Percentiles rank a stretch among this genome's conserved stretches.
Conservation (phyloP, 2,329 filamentous ascomycete species). For the Septoria petroselini region DNA sequence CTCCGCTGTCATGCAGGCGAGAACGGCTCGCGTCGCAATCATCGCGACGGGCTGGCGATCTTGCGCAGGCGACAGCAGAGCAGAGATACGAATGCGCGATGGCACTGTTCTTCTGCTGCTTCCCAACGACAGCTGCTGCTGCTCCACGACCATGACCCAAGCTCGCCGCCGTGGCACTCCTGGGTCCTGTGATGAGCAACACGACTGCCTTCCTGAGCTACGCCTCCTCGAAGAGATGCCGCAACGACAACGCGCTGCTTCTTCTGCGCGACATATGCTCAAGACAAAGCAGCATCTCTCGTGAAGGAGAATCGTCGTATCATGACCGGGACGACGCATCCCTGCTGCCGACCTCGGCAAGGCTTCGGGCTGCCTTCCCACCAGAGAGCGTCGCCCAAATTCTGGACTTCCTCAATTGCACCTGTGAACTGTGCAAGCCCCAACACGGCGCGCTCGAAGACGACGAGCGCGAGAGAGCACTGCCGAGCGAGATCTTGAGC, state of each 20-base stretch:
- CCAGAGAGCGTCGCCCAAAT: background rate
- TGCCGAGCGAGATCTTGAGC: background rate
- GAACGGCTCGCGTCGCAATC: background rate
- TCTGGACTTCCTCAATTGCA: slow-evolving; percentile 2
- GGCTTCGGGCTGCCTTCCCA: slow-evolving; percentile 7
- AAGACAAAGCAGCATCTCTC: slow-evolving; percentile 8
- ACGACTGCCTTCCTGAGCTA: slow-evolving; percentile 10
- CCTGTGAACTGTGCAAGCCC: slow-evolving; percentile 1
- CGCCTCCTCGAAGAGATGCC: slow-evolving; percentile 4
- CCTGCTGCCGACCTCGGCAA: slow-evolving; percentile 2
- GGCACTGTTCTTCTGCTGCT: background rate
- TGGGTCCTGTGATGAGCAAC: background rate
- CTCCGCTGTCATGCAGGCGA: slow-evolving; percentile 1
- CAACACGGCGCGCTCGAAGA: slow-evolving; percentile 3
- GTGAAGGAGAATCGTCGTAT: slow-evolving; percentile 12
- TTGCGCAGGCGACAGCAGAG: too few species aligned
- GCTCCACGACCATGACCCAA: background rate
- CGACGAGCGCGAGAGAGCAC: background rate
- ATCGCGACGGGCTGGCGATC: too few species aligned
- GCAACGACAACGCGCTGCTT: slow-evolving; percentile 1
- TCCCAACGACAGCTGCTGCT: background rate
- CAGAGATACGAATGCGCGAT: too few species aligned
- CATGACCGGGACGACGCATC: slow-evolving; percentile 1
- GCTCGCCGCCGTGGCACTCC: background rate
- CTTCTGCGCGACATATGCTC: slow-evolving; percentile 2